These are phyloP conservation scores for Blastosporella zonata DNA, from an alignment of 1,284 basidiomycete genomes.

Conservation along the genomic window DNA sequence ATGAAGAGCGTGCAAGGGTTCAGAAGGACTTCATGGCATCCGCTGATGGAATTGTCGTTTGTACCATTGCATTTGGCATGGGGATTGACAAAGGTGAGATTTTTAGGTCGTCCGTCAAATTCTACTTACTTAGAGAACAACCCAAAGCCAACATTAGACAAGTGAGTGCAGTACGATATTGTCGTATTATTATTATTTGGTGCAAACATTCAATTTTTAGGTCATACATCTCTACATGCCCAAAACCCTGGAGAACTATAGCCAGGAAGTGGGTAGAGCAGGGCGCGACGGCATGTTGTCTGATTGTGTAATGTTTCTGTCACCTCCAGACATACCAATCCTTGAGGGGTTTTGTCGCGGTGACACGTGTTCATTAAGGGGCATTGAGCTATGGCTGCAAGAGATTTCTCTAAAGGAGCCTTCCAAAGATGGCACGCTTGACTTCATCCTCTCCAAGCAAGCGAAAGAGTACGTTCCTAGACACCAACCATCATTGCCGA, in stretches of 20 bases:
- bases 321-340: slow-evolving; percentile 36
- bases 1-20: slow-evolving; percentile 10
- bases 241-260: slow-evolving; percentile 36
- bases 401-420: slow-evolving; percentile 37
- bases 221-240: slow-evolving; percentile 18
- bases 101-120: background rate
- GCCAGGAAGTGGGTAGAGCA: slow-evolving; percentile 76
- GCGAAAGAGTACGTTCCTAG: slow-evolving; percentile 31
- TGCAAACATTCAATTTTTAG: background rate
- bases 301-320: slow-evolving; percentile 55
- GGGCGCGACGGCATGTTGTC: slow-evolving; percentile 68
- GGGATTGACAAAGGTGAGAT: slow-evolving; percentile 16
- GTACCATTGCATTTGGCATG: slow-evolving; percentile 18
- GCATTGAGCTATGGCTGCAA: slow-evolving; percentile 40
- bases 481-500: slow-evolving; percentile 16
- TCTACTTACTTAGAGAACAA: background rate
- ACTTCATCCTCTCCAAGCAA: slow-evolving; percentile 45
- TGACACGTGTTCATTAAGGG: slow-evolving; percentile 40
- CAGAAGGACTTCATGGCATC: slow-evolving; percentile 16
- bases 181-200: background rate
- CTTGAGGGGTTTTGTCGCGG: slow-evolving; percentile 46
- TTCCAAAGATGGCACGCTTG: slow-evolving; percentile 35
- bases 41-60: slow-evolving; percentile 12
- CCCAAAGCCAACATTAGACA: slow-evolving; percentile 17
- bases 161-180: slow-evolving; percentile 1